Conservation (phyloP, 148 eudicot species). For the Beta vulgaris region DNA sequence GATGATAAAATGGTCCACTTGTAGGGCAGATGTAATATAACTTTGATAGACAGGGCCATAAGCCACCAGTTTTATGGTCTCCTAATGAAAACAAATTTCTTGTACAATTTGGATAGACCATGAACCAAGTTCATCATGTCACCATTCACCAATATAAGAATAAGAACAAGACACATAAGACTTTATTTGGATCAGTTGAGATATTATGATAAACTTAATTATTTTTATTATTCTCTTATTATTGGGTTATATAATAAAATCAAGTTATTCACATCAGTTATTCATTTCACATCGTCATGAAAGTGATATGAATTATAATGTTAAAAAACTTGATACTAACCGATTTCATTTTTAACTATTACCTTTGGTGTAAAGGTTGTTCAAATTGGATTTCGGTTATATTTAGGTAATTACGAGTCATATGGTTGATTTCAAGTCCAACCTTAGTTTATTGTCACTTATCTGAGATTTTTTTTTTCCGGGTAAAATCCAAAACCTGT, state of each 20-base stretch:
- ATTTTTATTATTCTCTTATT: too few relatives aligned
- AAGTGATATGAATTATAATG: too few relatives aligned
- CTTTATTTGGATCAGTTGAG: background rate
- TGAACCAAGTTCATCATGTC: background rate
- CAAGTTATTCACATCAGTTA: background rate
- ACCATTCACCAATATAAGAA: conserved; percentile 1
- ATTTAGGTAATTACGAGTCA: too few relatives aligned
- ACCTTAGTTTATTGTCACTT: too few relatives aligned
- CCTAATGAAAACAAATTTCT: conserved; percentile 5
- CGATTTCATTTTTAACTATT: too few relatives aligned
- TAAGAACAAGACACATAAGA: background rate
- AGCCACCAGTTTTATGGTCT: conserved; percentile 52
- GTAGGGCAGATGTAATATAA: conserved; percentile 29
- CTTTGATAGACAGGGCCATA: conserved; percentile 37
- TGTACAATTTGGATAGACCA: background rate
- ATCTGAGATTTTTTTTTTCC: too few relatives aligned
- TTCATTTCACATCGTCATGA: background rate
- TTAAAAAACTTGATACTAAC: too few relatives aligned
- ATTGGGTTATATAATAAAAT: background rate
- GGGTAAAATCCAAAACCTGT: too few relatives aligned
- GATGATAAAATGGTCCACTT: conserved; percentile 44
- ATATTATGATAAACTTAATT: too few relatives aligned
- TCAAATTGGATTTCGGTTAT: too few relatives aligned
- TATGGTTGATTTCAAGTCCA: too few relatives aligned
- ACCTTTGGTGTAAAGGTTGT: too few relatives aligned